Evolutionary conservation across 805 yeast genomes (phyloP).

Genomic region (Lipomyces chichibuensis): DNA sequence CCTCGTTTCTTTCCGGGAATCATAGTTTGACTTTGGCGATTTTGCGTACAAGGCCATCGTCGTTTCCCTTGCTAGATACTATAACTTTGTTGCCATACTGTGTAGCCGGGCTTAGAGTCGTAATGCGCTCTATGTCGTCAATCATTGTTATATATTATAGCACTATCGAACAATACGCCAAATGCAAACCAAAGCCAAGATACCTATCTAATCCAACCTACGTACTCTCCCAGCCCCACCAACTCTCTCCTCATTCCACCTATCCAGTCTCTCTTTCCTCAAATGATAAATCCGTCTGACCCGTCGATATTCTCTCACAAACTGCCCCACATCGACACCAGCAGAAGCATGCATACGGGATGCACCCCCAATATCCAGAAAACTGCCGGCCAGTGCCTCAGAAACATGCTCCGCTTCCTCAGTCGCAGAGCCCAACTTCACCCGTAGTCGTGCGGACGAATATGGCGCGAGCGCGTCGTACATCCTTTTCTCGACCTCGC

Average conservation of each 20-base stretch:
- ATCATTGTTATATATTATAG: not conserved
- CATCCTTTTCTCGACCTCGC: constrained; percentile 22
- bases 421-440: constrained; percentile 23
- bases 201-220: not conserved
- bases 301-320: constrained; percentile 50
- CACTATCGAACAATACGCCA: not conserved
- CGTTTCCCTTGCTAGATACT: too few species aligned
- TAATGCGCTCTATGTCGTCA: too few species aligned
- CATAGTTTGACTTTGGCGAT: too few species aligned
- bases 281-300: constrained; percentile 52
- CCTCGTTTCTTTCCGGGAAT: too few species aligned
- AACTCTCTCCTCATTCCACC: constrained; percentile 53
- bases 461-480: constrained; percentile 21
- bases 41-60: too few species aligned
- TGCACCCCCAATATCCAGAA: constrained; percentile 38
- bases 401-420: constrained; percentile 44
- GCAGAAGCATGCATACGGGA: constrained; percentile 28
- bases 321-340: constrained; percentile 43
- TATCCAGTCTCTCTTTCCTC: constrained; percentile 52
- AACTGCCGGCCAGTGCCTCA: constrained; percentile 45
- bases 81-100: too few species aligned
- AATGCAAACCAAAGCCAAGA: not conserved
- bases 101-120: too few species aligned
- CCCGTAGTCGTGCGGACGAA: constrained; percentile 14
- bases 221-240: constrained; percentile 39